Percentiles rank a stretch among this genome's conserved stretches.
These are phyloP conservation scores for Anthracocystis setariae DNA, from an alignment of 1,284 basidiomycete genomes.

Conservation along the genomic window DNA sequence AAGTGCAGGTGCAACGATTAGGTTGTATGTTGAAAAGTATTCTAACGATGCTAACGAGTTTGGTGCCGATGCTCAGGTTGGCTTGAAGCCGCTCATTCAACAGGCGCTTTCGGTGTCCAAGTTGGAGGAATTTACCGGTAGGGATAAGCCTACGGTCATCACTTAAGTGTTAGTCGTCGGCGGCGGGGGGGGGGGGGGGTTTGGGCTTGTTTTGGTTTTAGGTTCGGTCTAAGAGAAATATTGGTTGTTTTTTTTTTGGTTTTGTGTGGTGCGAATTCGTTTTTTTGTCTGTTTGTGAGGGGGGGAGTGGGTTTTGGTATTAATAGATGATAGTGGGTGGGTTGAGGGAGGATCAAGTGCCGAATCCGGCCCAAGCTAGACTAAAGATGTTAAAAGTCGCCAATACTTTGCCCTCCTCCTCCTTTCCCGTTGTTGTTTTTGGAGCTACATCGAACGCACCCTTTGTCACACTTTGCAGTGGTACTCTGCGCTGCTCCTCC, in stretches of 20 bases:
- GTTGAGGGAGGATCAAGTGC: constrained; percentile 38
- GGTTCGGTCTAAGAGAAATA: no score
- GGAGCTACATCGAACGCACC: constrained; percentile 17
- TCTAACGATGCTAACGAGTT: constrained; percentile 82
- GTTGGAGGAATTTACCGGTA: constrained; percentile 85
- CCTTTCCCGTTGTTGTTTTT: not conserved
- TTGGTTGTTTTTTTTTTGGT: no score
- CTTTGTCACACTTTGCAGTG: constrained; percentile 4
- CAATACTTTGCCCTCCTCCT: constrained; percentile 20
- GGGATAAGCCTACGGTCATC: constrained; percentile 93
- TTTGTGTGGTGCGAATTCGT: no score
- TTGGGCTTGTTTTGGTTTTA: no score
- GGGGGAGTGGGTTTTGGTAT: no score
- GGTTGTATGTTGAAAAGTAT: constrained; percentile 76
- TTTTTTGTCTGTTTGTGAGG: no score
- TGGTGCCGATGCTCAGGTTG: constrained; percentile 81
- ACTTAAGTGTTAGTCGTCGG: no score
- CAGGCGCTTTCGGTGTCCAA: constrained; percentile 84
- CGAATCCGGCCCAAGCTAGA: constrained; percentile 66
- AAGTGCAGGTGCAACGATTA: constrained; percentile 86
- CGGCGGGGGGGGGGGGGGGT: no score
- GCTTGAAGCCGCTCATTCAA: constrained; percentile 92
- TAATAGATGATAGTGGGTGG: not conserved
- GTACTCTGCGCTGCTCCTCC: not conserved
- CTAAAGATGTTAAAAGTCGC: constrained; percentile 58